phyloP scores from a whole-genome alignment of 805 yeast genomes.

The Danielia reshetovae region DNA sequence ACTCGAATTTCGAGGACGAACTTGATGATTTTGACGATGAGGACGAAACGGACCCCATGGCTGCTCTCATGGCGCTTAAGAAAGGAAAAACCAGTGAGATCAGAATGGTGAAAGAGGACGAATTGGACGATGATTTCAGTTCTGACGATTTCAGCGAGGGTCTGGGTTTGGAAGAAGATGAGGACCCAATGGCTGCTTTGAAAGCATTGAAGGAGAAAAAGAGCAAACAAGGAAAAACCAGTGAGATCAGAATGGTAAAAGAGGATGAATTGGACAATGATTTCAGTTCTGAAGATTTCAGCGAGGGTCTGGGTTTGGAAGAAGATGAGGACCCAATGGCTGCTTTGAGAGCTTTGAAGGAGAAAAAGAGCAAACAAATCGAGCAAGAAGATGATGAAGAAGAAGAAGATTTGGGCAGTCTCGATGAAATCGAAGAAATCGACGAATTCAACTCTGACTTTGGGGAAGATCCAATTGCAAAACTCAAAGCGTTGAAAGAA shows the following conservation, averaged over 20 bases:
- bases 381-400: slow-evolving; percentile 14
- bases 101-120: slow-evolving; percentile 29
- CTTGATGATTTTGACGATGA: slow-evolving; percentile 1
- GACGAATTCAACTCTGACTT: slow-evolving; percentile 6
- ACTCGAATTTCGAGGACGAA: not conserved
- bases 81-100: slow-evolving; percentile 12
- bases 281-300: not conserved
- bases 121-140: slow-evolving; percentile 19
- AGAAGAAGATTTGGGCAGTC: slow-evolving; percentile 42
- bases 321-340: slow-evolving; percentile 17
- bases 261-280: slow-evolving; percentile 27
- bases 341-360: slow-evolving; percentile 14
- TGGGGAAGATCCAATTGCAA: slow-evolving; percentile 23
- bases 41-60: too few relatives aligned
- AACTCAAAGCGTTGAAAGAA: slow-evolving; percentile 17
- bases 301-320: slow-evolving; percentile 5
- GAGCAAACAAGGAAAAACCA: slow-evolving; percentile 1
- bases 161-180: slow-evolving; percentile 11
- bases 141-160: not conserved
- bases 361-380: slow-evolving; percentile 2
- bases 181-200: slow-evolving; percentile 14
- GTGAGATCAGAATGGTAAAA: slow-evolving; percentile 22
- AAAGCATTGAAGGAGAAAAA: slow-evolving; percentile 16
- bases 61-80: slow-evolving; percentile 13
- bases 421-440: slow-evolving; percentile 24